Base-by-base conservation (phyloP, 257 asterid species). In the Plectranthus barbatus region DNA sequence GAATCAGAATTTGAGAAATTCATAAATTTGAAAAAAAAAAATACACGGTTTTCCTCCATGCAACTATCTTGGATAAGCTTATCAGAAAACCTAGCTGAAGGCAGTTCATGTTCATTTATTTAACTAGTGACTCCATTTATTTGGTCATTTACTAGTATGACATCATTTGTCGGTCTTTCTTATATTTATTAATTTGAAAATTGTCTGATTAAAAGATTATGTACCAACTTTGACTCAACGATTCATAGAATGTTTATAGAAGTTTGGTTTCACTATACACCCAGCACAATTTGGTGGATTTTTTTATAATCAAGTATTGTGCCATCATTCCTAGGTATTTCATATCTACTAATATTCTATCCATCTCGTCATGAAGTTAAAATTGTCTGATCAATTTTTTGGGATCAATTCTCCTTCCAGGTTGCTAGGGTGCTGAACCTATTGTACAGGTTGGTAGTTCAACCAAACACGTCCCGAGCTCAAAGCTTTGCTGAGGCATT, bases 401-500 rank as follows among this genome's bases (percentile, higher is more conserved):
- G 59, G 71, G 46, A 69, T 71, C 67, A 64, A 60, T 68, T 60
- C 72, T 71, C 70, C 72, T 75, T 80, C 77, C 94, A 92, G 99
- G 97, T 92, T 74, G 87, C 97, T 37, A 85, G 99, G 79, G 89
- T 86, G 72, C 79, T 92, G 78, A 96, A 89, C 76, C 86, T 92
- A 62, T 82, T 92, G 39, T 92, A 92, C 73, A 79, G 97, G 79
- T 75, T 92, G 83, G 95, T 89, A 66, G 95, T 92, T 58, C 99
- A 92, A 74, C 99, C 99, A 56, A 92, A 92, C 72, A 67, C 70
- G 23, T 77, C 89, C 52, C 81, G 99, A 72, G 97, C 99, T 71
- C 84, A 86, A 74, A 79, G 84, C 74, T 92, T 92, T 64, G 88
- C 95, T 11, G 92, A 92, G 70, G 99, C 99, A 67, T 89, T 92